Evolutionary conservation across 768 basidiomycete genomes (phyloP).

Genomic region (Kwoniella pini): DNA sequence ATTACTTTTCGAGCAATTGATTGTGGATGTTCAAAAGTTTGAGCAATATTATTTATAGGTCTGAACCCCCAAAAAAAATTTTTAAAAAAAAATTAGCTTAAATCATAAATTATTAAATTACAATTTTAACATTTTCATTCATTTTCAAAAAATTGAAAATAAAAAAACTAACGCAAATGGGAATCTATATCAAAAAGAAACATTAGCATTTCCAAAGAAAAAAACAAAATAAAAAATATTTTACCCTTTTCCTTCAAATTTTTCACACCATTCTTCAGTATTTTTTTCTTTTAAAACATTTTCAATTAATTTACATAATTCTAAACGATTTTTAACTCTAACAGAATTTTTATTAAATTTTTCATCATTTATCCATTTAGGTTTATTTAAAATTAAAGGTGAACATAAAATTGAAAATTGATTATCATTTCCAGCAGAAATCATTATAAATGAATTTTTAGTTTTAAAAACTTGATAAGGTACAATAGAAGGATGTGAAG

Average conservation of each 20-base stretch:
- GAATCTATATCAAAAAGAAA: constrained; percentile 7
- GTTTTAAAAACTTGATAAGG: constrained; percentile 91
- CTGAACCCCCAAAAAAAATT: constrained; percentile 11
- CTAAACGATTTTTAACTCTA: constrained; percentile 73
- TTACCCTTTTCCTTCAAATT: constrained; percentile 76
- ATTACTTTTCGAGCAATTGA: constrained; percentile 73
- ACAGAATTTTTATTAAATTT: constrained; percentile 72
- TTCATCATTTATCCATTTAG: constrained; percentile 64
- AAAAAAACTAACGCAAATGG: constrained; percentile 27
- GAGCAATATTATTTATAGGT: constrained; percentile 86
- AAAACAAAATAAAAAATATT: constrained; percentile 30
- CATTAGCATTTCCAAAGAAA: not conserved
- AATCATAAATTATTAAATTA: too few relatives aligned
- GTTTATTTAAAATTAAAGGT: constrained; percentile 63
- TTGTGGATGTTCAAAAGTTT: constrained; percentile 88
- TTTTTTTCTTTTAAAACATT: constrained; percentile 62
- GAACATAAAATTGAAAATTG: constrained; percentile 69
- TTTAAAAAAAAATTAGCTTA: not conserved
- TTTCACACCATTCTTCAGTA: constrained; percentile 72
- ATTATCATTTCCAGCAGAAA: constrained; percentile 86
- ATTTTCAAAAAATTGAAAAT: too few relatives aligned
- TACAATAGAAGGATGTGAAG: constrained; percentile 88
- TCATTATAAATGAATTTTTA: constrained; percentile 84
- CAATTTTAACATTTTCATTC: too few relatives aligned
- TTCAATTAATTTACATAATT: constrained; percentile 69